Evolutionary conservation across 768 basidiomycete species (phyloP).

Genomic region (Cystoderma amianthinum): DNA sequence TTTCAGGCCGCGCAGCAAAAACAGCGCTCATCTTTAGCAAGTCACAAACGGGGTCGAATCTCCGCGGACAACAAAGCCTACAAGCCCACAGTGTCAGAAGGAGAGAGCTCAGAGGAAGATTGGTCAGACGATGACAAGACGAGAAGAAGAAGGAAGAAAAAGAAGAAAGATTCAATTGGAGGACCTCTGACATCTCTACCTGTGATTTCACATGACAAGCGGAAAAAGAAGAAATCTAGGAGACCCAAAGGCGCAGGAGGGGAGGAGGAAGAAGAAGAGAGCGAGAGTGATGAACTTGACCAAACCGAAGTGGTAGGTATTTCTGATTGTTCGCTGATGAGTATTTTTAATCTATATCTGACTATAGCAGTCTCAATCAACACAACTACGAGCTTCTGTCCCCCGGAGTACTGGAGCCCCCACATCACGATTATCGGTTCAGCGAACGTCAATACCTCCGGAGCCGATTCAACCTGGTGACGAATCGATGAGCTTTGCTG

Average conservation of each 20-base stretch:
- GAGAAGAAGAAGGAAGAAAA: slow-evolving; percentile 47
- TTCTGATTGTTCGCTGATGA: slow-evolving; percentile 1
- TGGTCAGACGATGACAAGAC: slow-evolving; percentile 46
- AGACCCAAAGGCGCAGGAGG: slow-evolving; percentile 13
- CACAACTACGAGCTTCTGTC: slow-evolving; percentile 23
- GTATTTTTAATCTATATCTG: slow-evolving; percentile 5
- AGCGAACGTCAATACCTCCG: slow-evolving; percentile 25
- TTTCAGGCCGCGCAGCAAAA: slow-evolving; percentile 35
- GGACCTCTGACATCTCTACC: slow-evolving; percentile 64
- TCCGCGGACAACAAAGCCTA: slow-evolving; percentile 81
- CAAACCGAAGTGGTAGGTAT: slow-evolving; percentile 26
- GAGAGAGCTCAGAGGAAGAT: slow-evolving; percentile 59
- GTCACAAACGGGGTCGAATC: slow-evolving; percentile 52
- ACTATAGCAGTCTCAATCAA: slow-evolving; percentile 17
- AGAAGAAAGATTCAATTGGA: slow-evolving; percentile 43
- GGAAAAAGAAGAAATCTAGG: slow-evolving; percentile 46
- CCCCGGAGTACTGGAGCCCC: slow-evolving; percentile 23
- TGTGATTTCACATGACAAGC: slow-evolving; percentile 58
- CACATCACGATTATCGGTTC: slow-evolving; percentile 22
- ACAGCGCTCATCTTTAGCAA: slow-evolving; percentile 16
- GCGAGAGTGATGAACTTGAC: slow-evolving; percentile 38
- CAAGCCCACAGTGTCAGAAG: slow-evolving; percentile 55
- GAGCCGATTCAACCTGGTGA: slow-evolving; percentile 31
- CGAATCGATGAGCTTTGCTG: slow-evolving; percentile 33
- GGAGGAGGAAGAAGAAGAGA: slow-evolving; percentile 48